phyloP scores from a whole-genome alignment of 176 grass and related monocot species.

The Zea mays region Zm-B73-REFERENCE-NAM-5.0 NC_050099.1:83937001-83937500 shows the following conservation, averaged over 20 bases:
- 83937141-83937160: conserved; percentile 44
- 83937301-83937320: background rate
- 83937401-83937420: conserved; percentile 91
- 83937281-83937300: background rate
- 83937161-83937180: conserved; percentile 37
- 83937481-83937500: background rate
- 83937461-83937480: background rate
- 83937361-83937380: conserved; percentile 91
- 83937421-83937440: conserved; percentile 51
- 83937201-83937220: conserved; percentile 51
- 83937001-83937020: background rate
- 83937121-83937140: conserved; percentile 34
- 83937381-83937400: conserved; percentile 80
- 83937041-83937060: conserved; percentile 49
- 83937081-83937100: conserved; percentile 43
- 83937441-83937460: conserved; percentile 1
- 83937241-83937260: conserved; percentile 33
- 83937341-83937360: background rate
- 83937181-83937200: conserved; percentile 47
- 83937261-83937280: background rate
- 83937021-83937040: conserved; percentile 21
- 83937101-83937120: conserved; percentile 15
- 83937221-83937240: conserved; percentile 55
- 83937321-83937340: background rate
- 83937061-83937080: conserved; percentile 42